phyloP scores from a whole-genome alignment of 805 yeast species.

The Spathaspora passalidarum region DNA sequence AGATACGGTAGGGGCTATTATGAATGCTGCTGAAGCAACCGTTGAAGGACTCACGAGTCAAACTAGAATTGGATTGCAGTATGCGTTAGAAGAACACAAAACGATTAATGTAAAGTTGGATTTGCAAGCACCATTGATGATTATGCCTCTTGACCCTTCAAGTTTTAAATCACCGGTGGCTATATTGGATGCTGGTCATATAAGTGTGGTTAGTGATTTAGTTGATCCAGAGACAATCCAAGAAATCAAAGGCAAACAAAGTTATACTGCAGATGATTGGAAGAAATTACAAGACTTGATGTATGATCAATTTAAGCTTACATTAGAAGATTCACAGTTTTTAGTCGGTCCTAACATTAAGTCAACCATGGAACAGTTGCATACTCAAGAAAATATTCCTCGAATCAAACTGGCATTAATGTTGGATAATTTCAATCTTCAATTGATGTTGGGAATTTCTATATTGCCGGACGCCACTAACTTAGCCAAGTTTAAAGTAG shows the following conservation, averaged over 20 bases:
- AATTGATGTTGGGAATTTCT: constrained; percentile 73
- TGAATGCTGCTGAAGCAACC: constrained; percentile 93
- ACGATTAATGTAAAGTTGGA: constrained; percentile 83
- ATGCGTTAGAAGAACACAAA: constrained; percentile 92
- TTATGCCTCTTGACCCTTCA: constrained; percentile 78
- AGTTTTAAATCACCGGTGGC: constrained; percentile 85
- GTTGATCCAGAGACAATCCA: constrained; percentile 67
- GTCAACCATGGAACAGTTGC: constrained; percentile 72
- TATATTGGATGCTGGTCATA: constrained; percentile 93
- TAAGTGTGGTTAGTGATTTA: constrained; percentile 76
- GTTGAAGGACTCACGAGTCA: constrained; percentile 87
- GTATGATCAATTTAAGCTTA: constrained; percentile 84
- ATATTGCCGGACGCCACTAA: constrained; percentile 78
- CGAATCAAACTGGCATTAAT: constrained; percentile 51
- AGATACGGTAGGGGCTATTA: constrained; percentile 85
- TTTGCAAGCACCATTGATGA: constrained; percentile 88
- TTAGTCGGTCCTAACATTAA: constrained; percentile 81
- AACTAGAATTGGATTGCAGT: constrained; percentile 88
- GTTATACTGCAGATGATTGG: constrained; percentile 70
- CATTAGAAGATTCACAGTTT: constrained; percentile 81
- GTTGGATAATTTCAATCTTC: constrained; percentile 72
- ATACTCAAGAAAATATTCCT: constrained; percentile 30
- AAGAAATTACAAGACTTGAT: constrained; percentile 67
- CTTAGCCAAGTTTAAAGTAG: constrained; percentile 67
- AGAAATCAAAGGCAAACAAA: constrained; percentile 61